A percentile compares a stretch with the other conserved stretches of the same genome.
Evolutionary conservation across 2,329 filamentous ascomycete species (phyloP).

Genomic region (Neodidymelliopsis sp.): DNA sequence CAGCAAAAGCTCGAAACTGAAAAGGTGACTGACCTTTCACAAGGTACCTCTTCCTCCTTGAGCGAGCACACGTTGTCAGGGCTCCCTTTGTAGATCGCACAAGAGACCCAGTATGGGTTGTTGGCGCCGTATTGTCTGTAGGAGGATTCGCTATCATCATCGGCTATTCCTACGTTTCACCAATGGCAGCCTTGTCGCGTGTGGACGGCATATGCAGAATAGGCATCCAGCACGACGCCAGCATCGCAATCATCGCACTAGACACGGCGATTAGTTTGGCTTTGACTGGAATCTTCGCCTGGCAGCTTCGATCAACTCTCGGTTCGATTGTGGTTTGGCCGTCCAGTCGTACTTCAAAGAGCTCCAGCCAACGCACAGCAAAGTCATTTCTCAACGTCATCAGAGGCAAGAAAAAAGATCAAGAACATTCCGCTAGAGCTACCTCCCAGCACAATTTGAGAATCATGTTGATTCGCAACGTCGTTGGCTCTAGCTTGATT

Average conservation of each 20-base stretch:
- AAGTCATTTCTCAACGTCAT: not conserved
- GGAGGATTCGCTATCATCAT: conserved; percentile 33
- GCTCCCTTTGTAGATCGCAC: conserved; percentile 36
- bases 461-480: conserved; percentile 32
- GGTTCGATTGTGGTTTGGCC: not conserved
- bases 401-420: not conserved
- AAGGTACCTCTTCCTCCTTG: conserved; percentile 49
- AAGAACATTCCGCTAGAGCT: not conserved
- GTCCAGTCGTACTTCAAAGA: not conserved
- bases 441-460: conserved; percentile 22
- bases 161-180: conserved; percentile 31
- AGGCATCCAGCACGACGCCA: conserved; percentile 41
- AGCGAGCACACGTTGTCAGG: conserved; percentile 48
- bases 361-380: not conserved
- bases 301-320: conserved; percentile 40
- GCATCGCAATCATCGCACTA: conserved; percentile 40
- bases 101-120: conserved; percentile 43
- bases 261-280: conserved; percentile 45
- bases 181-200: conserved; percentile 33
- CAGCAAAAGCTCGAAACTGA: not conserved
- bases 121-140: conserved; percentile 29
- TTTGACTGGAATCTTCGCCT: conserved; percentile 47
- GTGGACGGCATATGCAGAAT: conserved; percentile 45
- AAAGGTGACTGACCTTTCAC: not conserved
- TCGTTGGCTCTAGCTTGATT: conserved; percentile 41